These are phyloP conservation scores for Trichocomaceae sp. DNA, from an alignment of 2,329 filamentous ascomycete species.

Conservation along the genomic window DNA sequence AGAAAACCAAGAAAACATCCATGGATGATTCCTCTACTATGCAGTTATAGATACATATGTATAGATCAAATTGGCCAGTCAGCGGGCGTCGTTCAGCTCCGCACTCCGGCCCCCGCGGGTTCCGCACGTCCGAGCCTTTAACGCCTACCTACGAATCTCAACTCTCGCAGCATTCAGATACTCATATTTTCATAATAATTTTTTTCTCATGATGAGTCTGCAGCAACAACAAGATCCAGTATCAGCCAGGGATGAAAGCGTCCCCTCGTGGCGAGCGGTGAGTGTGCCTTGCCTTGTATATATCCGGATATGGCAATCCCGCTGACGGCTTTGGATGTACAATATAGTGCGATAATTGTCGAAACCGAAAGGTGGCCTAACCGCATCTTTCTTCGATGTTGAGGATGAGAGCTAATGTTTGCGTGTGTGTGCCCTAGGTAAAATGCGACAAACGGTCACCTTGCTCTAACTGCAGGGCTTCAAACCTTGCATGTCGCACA, in stretches of 20 bases:
- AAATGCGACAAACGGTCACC: constrained; percentile 38
- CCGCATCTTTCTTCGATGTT: not conserved
- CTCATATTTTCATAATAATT: not conserved
- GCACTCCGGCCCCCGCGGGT: constrained; percentile 6
- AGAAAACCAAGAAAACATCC: too few species aligned
- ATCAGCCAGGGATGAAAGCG: constrained; percentile 4
- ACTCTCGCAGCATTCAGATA: not conserved
- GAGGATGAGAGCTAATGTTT: not conserved
- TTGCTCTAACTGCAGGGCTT: constrained; percentile 37
- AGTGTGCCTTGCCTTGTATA: not conserved
- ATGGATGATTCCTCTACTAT: too few species aligned
- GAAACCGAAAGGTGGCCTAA: constrained; percentile 14
- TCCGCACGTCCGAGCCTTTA: not conserved
- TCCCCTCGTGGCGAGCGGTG: constrained; percentile 13
- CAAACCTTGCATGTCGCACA: constrained; percentile 31
- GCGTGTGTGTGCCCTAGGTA: constrained; percentile 22
- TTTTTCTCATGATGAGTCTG: not conserved
- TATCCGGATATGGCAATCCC: not conserved
- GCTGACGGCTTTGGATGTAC: not conserved
- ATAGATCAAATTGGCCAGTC: not conserved
- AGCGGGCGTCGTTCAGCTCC: not conserved
- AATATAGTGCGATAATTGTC: constrained; percentile 16
- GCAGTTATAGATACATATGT: too few species aligned
- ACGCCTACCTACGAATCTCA: not conserved
- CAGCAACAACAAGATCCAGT: constrained; percentile 6